Evolutionary conservation across 176 grass and related monocot species (phyloP), one percentile per base, ranked within the genome.

Genomic region (Pontederia paniculata): DNA sequence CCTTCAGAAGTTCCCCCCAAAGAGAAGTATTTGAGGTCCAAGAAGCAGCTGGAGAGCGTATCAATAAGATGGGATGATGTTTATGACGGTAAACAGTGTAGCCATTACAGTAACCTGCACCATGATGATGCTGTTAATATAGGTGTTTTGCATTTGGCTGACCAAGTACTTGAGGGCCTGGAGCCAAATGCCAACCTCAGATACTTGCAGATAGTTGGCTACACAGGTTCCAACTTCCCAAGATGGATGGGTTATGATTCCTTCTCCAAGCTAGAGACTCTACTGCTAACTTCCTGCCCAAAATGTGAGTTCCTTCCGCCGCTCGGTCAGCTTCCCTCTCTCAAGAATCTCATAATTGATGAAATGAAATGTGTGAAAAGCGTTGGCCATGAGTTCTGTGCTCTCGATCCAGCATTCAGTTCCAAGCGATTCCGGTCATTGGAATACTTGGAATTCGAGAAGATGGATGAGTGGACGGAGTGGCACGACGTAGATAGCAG

Each of bases 321-420:
- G 57, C 58, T 77, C 73, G 82, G 73, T 21, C 57, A 70, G 22
- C 50, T 85, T 12, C 68, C 51, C 50, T 80, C 47, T 68, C 77
- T 80, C 3, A 63, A 69, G 15, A 55, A 73, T 55, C 82, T 85
- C 12, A 65, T 58, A 7, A 65, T 85, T 19, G 21, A 21, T 25
- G 51, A 66, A 31, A 13, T 85, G 77, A 0, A 66, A 23, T 68
- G 45, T 4, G 5, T 77, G 8, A 52, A 23, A 14, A 15, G 7
- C 21, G 66, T 86, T 51, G 65, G 67, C n/a, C 45, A 17, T 63
- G 50, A 52, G 52, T 87, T 78, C 23, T 75, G 43, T 13, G 59
- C 64, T 18, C 45, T 13, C 22, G 54, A 57, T 46, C 12, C n/a
- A 5, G 13, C n/a, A 7, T 13, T 50, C n/a, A 50, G 62, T 12